phyloP scores from a whole-genome alignment of 495 filamentous ascomycete species.

The Talaromyces borbonicus region DNA sequence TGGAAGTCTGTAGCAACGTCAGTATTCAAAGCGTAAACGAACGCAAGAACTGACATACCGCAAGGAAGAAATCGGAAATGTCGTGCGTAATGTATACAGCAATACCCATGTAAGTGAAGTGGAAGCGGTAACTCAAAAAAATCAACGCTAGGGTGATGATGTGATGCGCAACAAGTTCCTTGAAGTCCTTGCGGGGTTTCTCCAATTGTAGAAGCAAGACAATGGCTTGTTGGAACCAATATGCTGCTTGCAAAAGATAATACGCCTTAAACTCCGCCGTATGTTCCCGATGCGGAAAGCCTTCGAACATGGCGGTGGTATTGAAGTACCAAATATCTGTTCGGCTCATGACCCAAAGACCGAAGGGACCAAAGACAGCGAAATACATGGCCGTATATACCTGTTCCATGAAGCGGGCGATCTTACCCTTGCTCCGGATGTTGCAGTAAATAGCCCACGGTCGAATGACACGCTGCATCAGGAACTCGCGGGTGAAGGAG shows the following conservation, averaged over 20 bases:
- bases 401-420: conserved; percentile 94
- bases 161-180: conserved; percentile 89
- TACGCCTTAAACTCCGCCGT: conserved; percentile 90
- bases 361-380: conserved; percentile 69
- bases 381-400: conserved; percentile 97
- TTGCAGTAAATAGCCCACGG: conserved; percentile 64
- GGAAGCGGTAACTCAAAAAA: conserved; percentile 84
- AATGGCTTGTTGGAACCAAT: conserved; percentile 93
- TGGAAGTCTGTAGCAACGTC: conserved; percentile 59
- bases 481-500: conserved; percentile 88
- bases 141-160: conserved; percentile 89
- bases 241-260: conserved; percentile 89
- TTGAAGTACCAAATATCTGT: conserved; percentile 98
- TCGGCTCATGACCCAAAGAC: conserved; percentile 84
- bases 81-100: conserved; percentile 97
- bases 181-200: conserved; percentile 93
- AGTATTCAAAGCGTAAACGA: conserved; percentile 2
- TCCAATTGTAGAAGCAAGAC: conserved; percentile 84
- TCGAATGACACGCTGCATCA: conserved; percentile 87
- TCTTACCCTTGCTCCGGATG: conserved; percentile 66
- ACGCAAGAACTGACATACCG: conserved; percentile 46
- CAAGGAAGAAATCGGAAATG: conserved; percentile 93
- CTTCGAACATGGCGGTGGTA: conserved; percentile 81
- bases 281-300: conserved; percentile 80
- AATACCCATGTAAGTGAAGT: conserved; percentile 96